Evolutionary conservation across 352 stramenopile genomes (phyloP).

Genomic region (Globisporangium irregulare): DNA sequence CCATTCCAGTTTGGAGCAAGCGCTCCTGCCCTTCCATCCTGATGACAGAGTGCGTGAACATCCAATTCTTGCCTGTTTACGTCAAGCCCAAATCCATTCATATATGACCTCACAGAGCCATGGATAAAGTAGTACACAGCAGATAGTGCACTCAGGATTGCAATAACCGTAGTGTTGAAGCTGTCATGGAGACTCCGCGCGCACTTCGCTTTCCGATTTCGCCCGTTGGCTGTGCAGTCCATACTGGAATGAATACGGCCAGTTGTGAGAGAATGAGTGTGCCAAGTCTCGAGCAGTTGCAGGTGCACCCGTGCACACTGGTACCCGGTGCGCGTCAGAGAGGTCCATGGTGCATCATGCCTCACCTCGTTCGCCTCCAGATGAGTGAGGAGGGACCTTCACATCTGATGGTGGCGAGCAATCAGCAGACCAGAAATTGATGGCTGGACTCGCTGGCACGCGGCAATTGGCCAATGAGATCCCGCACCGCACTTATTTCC

Average conservation of each 20-base stretch:
- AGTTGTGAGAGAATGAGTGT: not conserved
- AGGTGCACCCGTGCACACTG: no score
- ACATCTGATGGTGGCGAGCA: not conserved
- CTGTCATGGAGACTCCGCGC: not conserved
- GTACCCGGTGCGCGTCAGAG: no score
- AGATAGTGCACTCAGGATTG: not conserved
- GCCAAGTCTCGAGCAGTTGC: not conserved
- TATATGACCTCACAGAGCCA: not conserved
- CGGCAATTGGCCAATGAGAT: conserved; percentile 2
- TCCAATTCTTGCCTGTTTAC: not conserved
- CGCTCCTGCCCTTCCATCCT: not conserved
- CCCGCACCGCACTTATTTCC: not conserved
- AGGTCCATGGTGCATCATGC: not conserved
- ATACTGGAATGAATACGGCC: not conserved
- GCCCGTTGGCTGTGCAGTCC: not conserved
- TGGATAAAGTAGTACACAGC: not conserved
- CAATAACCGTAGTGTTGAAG: not conserved
- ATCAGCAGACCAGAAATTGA: not conserved
- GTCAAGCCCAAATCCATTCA: not conserved
- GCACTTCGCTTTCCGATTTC: not conserved
- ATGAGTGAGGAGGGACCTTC: not conserved
- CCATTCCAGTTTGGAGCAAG: no score
- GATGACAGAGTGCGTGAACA: not conserved
- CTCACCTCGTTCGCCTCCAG: no score
- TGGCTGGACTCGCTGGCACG: conserved; percentile 4